phyloP scores from a whole-genome alignment of 345 rosid species.

The Populus alba region DNA sequence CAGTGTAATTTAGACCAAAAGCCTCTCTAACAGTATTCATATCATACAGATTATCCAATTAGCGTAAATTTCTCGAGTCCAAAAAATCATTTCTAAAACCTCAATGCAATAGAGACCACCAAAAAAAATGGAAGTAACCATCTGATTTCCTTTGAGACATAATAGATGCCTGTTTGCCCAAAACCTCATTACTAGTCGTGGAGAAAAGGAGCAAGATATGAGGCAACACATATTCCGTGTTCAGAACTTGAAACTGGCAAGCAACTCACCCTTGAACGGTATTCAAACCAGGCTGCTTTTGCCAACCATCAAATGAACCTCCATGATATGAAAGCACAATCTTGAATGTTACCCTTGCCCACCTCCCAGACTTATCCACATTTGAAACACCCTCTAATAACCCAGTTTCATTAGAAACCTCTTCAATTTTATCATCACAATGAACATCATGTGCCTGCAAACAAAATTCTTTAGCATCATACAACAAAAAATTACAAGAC shows the following conservation, averaged over 20 bases:
- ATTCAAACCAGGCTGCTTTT: conserved; percentile 78
- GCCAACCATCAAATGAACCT: conserved; percentile 94
- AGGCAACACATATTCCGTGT: neutral
- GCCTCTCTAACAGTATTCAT: neutral
- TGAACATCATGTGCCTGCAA: conserved; percentile 31
- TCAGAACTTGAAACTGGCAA: neutral
- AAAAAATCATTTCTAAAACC: no score
- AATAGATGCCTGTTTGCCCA: neutral
- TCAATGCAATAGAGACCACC: no score
- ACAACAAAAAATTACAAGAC: neutral
- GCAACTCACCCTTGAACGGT: conserved; percentile 75
- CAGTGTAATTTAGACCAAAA: neutral
- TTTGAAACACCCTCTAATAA: conserved; percentile 27
- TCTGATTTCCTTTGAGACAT: neutral
- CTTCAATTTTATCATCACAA: conserved; percentile 32
- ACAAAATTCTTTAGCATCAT: conserved; percentile 15
- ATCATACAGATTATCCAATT: neutral
- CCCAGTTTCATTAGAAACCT: conserved; percentile 20
- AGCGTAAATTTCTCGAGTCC: no score
- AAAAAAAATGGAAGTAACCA: neutral
- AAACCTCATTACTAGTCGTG: neutral
- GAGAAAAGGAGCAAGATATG: neutral
- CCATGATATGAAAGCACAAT: conserved; percentile 80
- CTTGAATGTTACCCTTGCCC: conserved; percentile 77
- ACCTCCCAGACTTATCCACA: conserved; percentile 58